Base-by-base conservation (phyloP, 148 eudicot genomes). In the Rhododendron williamsianum region DNA sequence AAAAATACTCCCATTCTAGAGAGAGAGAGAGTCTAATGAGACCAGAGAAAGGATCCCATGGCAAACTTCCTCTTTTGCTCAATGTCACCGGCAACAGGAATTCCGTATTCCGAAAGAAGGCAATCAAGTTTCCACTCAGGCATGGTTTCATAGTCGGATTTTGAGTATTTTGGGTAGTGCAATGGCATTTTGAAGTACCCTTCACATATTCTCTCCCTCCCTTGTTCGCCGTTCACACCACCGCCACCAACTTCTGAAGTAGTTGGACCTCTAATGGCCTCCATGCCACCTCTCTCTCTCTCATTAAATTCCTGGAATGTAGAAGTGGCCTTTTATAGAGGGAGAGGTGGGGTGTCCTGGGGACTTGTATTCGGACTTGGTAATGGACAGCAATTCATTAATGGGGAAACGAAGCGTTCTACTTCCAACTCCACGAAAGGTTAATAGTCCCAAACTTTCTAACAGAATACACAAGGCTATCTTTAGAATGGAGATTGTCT, bases 11-110 rank as follows among this genome's bases (percentile, higher is more conserved):
- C 49, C 49, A 46, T 46, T 7, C 9, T 30, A 18, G 65, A 58
- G 65, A 4, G 65, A 4, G n/a, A 4, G 65, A 18, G 67, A 2
- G 74, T 25, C 73, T 67, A 67, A 9, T 51, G 49, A 43, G 52
- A 16, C 92, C 92, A 90, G n/a, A 89, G 67, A 83, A 89, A 90
- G 56, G 92, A 89, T 49, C 92, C 92, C 86, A 89, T 90, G 77
- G 92, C 90, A 27, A 90, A 90, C 52, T 87, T 89, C 85, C 92
- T 89, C 82, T 89, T 89, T 35, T 89, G 88, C 16, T 82, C 69
- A 35, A 89, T 82, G 73, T 86, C 92, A 15, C 90, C 92, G n/a
- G 45, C 69, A 21, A 81, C 82, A 0, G 84, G 89, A 73, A 90
- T 82, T 18, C 92, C 92, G 12, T 90, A 90, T 58, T 87, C 49